A percentile compares a stretch with the other conserved stretches of the same genome.
phyloP scores from a whole-genome alignment of 306 rosid genomes.

The Fragaria ananassa region DNA sequence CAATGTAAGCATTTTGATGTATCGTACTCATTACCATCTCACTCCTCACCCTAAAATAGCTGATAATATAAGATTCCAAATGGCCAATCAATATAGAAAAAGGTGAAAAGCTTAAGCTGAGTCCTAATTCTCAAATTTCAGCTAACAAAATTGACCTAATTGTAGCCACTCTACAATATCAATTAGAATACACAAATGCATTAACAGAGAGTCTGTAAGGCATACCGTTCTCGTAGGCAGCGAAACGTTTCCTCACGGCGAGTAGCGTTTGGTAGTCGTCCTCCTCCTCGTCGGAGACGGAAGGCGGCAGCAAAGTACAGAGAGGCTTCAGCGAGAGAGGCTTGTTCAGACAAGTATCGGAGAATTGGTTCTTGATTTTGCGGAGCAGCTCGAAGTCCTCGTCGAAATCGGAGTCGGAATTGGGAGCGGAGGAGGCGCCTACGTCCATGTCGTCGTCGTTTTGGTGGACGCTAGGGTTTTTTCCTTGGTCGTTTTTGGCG shows the following conservation, averaged over 20 bases:
- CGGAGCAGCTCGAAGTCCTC: conserved; percentile 46
- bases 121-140: not conserved
- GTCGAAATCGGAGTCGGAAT: conserved; percentile 18
- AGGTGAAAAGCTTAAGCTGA: not conserved
- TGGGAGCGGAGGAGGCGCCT: not conserved
- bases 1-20: not conserved
- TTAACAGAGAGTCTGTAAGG: not conserved
- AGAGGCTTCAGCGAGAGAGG: conserved; percentile 34
- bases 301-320: conserved; percentile 41
- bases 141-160: not conserved
- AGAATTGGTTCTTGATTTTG: conserved; percentile 48
- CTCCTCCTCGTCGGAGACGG: conserved; percentile 47
- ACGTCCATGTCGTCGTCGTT: not conserved
- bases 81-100: not conserved
- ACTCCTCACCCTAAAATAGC: not conserved
- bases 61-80: not conserved
- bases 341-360: conserved; percentile 2
- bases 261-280: conserved; percentile 65
- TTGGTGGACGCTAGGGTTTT: not conserved
- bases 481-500: not conserved
- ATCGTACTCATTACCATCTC: not conserved
- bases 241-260: conserved; percentile 55
- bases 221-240: conserved; percentile 47
- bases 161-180: not conserved
- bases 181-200: not conserved